Evolutionary conservation across 1,284 basidiomycete genomes (phyloP).

Genomic region (Termitomyces sp.): DNA sequence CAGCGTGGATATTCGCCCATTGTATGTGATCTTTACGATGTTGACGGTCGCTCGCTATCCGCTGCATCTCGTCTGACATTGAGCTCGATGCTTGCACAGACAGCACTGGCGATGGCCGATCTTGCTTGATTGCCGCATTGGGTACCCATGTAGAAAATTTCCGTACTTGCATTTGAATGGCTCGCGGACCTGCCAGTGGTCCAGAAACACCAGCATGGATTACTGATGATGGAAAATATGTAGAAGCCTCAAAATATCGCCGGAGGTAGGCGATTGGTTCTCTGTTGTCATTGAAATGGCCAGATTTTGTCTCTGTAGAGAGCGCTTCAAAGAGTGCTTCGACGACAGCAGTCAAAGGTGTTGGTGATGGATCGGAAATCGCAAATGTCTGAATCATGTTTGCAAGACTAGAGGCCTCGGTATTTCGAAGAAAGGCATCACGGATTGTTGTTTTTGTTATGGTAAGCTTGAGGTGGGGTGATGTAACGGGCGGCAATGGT

Average conservation of each 20-base stretch:
- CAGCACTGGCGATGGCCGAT: constrained; percentile 5
- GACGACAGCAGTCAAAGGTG: constrained; percentile 43
- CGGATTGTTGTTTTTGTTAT: constrained; percentile 38
- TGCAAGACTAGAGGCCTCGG: constrained; percentile 43
- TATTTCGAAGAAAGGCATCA: constrained; percentile 43
- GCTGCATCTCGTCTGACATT: constrained; percentile 52
- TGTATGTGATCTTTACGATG: constrained; percentile 54
- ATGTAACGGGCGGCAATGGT: constrained; percentile 19
- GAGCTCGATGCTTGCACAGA: constrained; percentile 22
- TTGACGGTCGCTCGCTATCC: constrained; percentile 52
- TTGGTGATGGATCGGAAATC: constrained; percentile 39
- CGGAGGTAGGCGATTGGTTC: constrained; percentile 40
- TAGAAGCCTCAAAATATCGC: constrained; percentile 44
- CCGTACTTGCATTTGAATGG: constrained; percentile 50
- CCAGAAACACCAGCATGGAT: constrained; percentile 48
- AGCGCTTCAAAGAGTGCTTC: constrained; percentile 49
- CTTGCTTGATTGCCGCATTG: constrained; percentile 18
- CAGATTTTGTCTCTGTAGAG: constrained; percentile 27
- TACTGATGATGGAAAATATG: constrained; percentile 41
- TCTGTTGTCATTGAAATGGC: constrained; percentile 18
- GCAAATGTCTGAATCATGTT: constrained; percentile 46
- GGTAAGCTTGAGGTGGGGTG: constrained; percentile 25
- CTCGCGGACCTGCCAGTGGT: constrained; percentile 46
- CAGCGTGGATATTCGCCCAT: constrained; percentile 58
- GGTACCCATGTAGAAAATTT: constrained; percentile 50